A percentile compares a stretch with the other conserved stretches of the same genome.
phyloP scores from a whole-genome alignment of 2,329 filamentous ascomycete genomes.

The Fusarium mexicanum region DNA sequence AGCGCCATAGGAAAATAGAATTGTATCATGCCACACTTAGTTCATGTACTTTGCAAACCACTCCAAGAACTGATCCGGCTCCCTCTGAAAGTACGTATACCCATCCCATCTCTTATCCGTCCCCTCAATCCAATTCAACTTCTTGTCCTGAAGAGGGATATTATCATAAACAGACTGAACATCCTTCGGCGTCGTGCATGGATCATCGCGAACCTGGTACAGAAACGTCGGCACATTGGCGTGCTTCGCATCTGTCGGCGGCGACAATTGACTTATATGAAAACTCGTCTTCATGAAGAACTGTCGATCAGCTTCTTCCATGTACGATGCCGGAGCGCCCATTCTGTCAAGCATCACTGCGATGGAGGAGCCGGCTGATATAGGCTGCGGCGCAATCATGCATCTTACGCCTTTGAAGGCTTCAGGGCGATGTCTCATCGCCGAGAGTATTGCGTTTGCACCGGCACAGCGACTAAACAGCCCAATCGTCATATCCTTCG shows the following conservation, averaged over 20 bases:
- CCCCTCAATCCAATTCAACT: conserved; percentile 21
- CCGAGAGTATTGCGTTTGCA: conserved; percentile 18
- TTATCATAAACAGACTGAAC: conserved; percentile 31
- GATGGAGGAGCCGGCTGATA: conserved; percentile 1
- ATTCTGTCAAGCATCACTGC: conserved; percentile 4
- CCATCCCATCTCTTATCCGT: conserved; percentile 23
- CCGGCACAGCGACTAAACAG: conserved; percentile 27
- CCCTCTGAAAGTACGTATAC: conserved; percentile 27
- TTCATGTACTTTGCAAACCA: conserved; percentile 23
- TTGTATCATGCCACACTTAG: background rate
- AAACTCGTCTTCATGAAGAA: conserved; percentile 33
- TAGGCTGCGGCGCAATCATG: conserved; percentile 24
- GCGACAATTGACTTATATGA: conserved; percentile 4
- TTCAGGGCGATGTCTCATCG: conserved; percentile 8
- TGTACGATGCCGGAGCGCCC: conserved; percentile 7
- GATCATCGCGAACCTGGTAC: conserved; percentile 23
- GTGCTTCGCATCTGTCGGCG: conserved; percentile 17
- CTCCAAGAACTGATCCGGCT: conserved; percentile 27
- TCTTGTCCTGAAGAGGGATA: conserved; percentile 18
- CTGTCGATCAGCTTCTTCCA: conserved; percentile 22
- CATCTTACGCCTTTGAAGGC: conserved; percentile 17
- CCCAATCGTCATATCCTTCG: conserved; percentile 8
- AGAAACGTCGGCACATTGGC: conserved; percentile 19
- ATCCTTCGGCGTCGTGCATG: conserved; percentile 13
- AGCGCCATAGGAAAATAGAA: rapidly evolving